Percentiles rank a stretch among this genome's conserved stretches.
Conservation (phyloP, 1,284 basidiomycete species). For the Kwoniella shivajii region DNA sequence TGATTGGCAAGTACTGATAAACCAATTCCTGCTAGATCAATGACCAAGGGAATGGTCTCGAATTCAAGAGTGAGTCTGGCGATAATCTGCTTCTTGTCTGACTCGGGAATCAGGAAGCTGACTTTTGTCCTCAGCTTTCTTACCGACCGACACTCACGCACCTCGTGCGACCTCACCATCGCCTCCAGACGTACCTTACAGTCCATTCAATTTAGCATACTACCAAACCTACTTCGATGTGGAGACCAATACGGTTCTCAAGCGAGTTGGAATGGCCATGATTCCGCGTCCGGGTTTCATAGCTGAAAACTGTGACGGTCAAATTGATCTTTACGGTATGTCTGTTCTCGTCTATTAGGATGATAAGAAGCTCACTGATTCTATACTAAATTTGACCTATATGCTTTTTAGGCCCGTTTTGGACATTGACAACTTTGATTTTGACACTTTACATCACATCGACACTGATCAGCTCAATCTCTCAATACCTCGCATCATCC, state of each 20-base stretch:
- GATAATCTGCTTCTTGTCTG: slow-evolving; percentile 9
- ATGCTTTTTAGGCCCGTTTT: slow-evolving; percentile 72
- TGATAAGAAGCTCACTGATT: background rate
- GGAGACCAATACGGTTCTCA: slow-evolving; percentile 54
- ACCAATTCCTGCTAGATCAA: background rate
- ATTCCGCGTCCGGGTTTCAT: slow-evolving; percentile 56
- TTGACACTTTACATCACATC: slow-evolving; percentile 89
- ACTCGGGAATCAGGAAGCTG: too few relatives aligned
- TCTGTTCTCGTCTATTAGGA: background rate
- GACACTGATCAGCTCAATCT: slow-evolving; percentile 79
- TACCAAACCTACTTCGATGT: slow-evolving; percentile 59
- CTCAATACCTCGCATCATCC: slow-evolving; percentile 68
- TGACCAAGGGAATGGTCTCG: slow-evolving; percentile 31
- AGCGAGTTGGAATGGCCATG: slow-evolving; percentile 54
- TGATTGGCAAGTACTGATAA: too few relatives aligned
- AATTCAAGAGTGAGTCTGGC: slow-evolving; percentile 50
- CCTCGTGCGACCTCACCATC: slow-evolving; percentile 12
- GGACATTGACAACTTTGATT: slow-evolving; percentile 90
- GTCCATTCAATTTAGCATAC: slow-evolving; percentile 55
- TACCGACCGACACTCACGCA: slow-evolving; percentile 22
- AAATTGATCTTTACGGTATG: slow-evolving; percentile 58
- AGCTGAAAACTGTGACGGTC: slow-evolving; percentile 53
- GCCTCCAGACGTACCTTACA: slow-evolving; percentile 40
- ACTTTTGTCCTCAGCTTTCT: slow-evolving; percentile 25
- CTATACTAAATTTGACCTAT: background rate